These are phyloP conservation scores for Astragalus membranaceus DNA, from an alignment of 306 rosid genomes.

Conservation along the genomic window DNA sequence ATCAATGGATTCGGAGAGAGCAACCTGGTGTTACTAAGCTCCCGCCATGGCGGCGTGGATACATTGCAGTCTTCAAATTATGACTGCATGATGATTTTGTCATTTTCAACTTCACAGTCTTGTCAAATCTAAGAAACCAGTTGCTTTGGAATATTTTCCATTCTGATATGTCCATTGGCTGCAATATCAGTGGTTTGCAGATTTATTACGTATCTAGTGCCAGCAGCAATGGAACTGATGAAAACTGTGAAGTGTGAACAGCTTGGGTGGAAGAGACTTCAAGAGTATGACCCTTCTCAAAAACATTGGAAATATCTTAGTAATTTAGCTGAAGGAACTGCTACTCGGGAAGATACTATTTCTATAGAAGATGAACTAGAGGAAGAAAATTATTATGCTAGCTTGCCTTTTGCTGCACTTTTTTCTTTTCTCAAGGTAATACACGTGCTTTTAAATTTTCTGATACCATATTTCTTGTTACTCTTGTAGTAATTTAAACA, in stretches of 20 bases:
- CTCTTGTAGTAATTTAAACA: neutral
- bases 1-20: conserved; percentile 58
- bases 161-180: conserved; percentile 28
- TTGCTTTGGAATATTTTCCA: neutral
- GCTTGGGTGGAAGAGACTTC: conserved; percentile 78
- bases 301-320: conserved; percentile 64
- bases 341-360: conserved; percentile 32
- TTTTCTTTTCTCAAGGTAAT: conserved; percentile 82
- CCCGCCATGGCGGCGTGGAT: too few relatives aligned
- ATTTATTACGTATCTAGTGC: conserved; percentile 72
- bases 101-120: neutral
- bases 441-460: neutral
- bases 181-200: conserved; percentile 64
- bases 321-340: conserved; percentile 59
- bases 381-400: conserved; percentile 80
- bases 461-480: neutral
- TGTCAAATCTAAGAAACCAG: neutral
- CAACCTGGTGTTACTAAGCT: too few relatives aligned
- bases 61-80: neutral
- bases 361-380: conserved; percentile 62
- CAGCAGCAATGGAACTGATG: conserved; percentile 66
- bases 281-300: conserved; percentile 69
- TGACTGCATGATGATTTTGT: conserved; percentile 1
- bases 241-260: conserved; percentile 58
- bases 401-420: conserved; percentile 88